Evolutionary conservation across 805 yeast genomes (phyloP).

Genomic region (Teunomyces barrocoloradensis): DNA sequence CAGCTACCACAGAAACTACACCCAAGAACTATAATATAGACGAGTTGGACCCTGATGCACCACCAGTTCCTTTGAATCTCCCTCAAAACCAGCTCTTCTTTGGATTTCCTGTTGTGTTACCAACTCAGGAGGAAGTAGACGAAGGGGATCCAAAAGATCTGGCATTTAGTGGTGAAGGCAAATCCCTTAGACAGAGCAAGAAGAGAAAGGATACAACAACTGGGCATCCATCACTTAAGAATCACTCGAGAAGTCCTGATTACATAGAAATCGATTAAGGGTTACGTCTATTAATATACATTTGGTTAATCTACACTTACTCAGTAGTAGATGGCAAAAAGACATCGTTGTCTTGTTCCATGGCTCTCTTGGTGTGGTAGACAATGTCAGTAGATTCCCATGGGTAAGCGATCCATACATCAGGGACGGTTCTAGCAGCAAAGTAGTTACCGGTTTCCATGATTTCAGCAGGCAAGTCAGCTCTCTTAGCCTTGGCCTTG

Average conservation of each 20-base stretch:
- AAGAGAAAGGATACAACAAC: slow-evolving; percentile 61
- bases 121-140: slow-evolving; percentile 25
- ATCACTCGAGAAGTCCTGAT: slow-evolving; percentile 71
- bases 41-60: slow-evolving; percentile 52
- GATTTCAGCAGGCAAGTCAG: slow-evolving; percentile 65
- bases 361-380: slow-evolving; percentile 66
- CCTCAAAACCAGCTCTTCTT: slow-evolving; percentile 89
- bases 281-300: background rate
- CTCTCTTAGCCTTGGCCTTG: slow-evolving; percentile 68
- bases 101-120: slow-evolving; percentile 77
- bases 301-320: slow-evolving; percentile 1
- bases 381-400: slow-evolving; percentile 83
- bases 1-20: slow-evolving; percentile 22
- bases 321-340: slow-evolving; percentile 36
- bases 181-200: slow-evolving; percentile 64
- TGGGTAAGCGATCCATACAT: slow-evolving; percentile 83
- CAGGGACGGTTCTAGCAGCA: slow-evolving; percentile 74
- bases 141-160: background rate
- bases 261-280: slow-evolving; percentile 70
- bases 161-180: slow-evolving; percentile 67
- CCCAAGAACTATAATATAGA: slow-evolving; percentile 33
- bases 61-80: slow-evolving; percentile 67
- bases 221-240: slow-evolving; percentile 53
- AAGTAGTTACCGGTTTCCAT: slow-evolving; percentile 59
- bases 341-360: slow-evolving; percentile 71